A percentile compares a stretch with the other conserved stretches of the same genome.
Evolutionary conservation across 2,329 filamentous ascomycete genomes (phyloP).

Genomic region (Microdochium trichocladiopsis): DNA sequence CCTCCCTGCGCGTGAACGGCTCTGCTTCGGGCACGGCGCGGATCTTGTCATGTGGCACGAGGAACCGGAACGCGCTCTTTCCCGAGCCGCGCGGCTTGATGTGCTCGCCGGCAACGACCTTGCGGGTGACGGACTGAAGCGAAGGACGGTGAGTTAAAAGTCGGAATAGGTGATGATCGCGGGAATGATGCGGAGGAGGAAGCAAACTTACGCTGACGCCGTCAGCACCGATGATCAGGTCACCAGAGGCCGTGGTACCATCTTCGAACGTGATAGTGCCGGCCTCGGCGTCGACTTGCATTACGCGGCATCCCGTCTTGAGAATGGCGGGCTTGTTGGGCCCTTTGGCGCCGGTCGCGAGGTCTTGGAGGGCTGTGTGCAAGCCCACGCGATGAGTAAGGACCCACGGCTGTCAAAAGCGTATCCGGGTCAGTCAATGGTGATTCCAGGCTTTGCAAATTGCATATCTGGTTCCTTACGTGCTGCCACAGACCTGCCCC

Average conservation of each 20-base stretch:
- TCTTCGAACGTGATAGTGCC: neutral
- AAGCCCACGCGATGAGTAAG: neutral
- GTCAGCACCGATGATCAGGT: neutral
- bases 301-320: neutral
- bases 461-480: too few species aligned
- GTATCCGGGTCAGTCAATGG: neutral
- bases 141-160: slow-evolving; percentile 9
- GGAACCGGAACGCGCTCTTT: slow-evolving; percentile 51
- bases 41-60: slow-evolving; percentile 31
- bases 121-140: slow-evolving; percentile 20
- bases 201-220: neutral
- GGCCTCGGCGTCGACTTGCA: neutral
- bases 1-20: slow-evolving; percentile 18
- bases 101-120: slow-evolving; percentile 32
- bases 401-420: neutral
- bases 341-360: neutral
- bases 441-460: too few species aligned
- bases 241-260: neutral
- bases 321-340: neutral
- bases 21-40: slow-evolving; percentile 24
- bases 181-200: neutral
- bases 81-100: slow-evolving; percentile 33
- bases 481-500: neutral
- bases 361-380: neutral
- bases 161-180: too few species aligned